Base-by-base conservation (phyloP, 306 rosid species). In the Rosa chinensis region DNA sequence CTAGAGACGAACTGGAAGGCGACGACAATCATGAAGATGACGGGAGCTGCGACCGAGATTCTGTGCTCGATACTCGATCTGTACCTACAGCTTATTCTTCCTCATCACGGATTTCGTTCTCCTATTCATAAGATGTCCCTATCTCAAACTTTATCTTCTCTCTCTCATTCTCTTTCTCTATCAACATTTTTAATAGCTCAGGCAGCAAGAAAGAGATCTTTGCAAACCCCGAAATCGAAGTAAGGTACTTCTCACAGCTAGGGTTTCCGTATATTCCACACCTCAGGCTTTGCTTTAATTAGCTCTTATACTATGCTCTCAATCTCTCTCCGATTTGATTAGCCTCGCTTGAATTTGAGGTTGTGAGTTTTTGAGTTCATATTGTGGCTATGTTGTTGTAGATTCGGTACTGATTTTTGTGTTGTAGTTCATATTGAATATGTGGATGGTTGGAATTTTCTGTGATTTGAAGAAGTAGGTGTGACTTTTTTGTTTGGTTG, bases 191-290 rank as follows among this genome's bases (percentile, higher is more conserved):
- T 28, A 28, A 1, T 1, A 50, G 78, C 86, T 85, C 47, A 2
- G 56, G 74, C 78, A 28, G 14, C 90, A 89, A 89, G 93, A 71
- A 89, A 88, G 92, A 83, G 87, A 85, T 91, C 88, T 82, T 91
- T 78, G 73, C 84, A 58, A 75, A 73, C 92, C 94, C 82, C 80
- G 70, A 71, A 43, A 40, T 35, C 70, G 20, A 87, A 86, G 93
- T 74, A 87, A 91, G 87, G 94, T 86, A 91, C 81, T 76, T 61
- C 61, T 5, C 76, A 3, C 23, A 6, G 23, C 44, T 79, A 55
- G 72, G 78, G 86, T 89, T 82, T 80, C 80, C 50, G 5, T 35
- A 20, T 70, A 48, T 75, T 84, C 45, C 17, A 17, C 49, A 56
- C 32, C 13, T 64, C 40, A 28, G 44, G 45, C 14, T 56, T 52